A percentile compares a stretch with the other conserved stretches of the same genome.
phyloP scores from a whole-genome alignment of 1,284 basidiomycete species.

The Fomes fomentarius region DNA sequence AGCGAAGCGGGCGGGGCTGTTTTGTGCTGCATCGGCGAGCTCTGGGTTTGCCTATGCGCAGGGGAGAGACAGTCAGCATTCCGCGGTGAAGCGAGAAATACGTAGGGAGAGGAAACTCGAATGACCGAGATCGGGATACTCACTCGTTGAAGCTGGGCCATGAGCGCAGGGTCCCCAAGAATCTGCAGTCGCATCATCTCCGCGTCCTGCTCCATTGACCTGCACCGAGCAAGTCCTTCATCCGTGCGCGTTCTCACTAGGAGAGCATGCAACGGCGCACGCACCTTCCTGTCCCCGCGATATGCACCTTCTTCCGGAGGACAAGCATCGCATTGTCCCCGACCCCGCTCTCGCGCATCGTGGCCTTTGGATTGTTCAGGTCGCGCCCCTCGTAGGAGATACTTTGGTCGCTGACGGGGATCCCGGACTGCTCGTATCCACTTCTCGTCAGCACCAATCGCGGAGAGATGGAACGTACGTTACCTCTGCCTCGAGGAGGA shows the following conservation, averaged over 20 bases:
- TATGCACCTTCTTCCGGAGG: constrained; percentile 62
- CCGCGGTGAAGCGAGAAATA: neutral
- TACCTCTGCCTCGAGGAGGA: constrained; percentile 89
- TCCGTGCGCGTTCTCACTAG: neutral
- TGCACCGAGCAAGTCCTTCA: constrained; percentile 29
- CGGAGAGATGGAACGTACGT: no score
- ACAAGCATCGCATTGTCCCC: constrained; percentile 66
- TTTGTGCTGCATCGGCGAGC: constrained; percentile 71
- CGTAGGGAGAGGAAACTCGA: neutral
- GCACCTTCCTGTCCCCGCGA: constrained; percentile 68
- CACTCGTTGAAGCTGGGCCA: constrained; percentile 77
- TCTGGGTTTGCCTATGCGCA: constrained; percentile 80
- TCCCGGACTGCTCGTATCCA: constrained; percentile 60
- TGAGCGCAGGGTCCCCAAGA: constrained; percentile 80
- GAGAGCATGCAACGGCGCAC: constrained; percentile 21
- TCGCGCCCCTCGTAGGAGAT: constrained; percentile 70
- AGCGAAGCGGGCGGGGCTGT: constrained; percentile 74
- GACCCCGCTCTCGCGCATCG: constrained; percentile 67
- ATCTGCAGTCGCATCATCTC: constrained; percentile 92
- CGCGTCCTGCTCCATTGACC: constrained; percentile 73
- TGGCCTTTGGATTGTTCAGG: constrained; percentile 63
- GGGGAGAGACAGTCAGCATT: neutral
- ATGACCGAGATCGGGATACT: constrained; percentile 30
- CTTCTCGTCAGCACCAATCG: no score
- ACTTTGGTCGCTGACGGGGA: constrained; percentile 70